These are phyloP conservation scores for Hypoxylon intermedium DNA, from an alignment of 495 filamentous ascomycete species.

Conservation along the genomic window DNA sequence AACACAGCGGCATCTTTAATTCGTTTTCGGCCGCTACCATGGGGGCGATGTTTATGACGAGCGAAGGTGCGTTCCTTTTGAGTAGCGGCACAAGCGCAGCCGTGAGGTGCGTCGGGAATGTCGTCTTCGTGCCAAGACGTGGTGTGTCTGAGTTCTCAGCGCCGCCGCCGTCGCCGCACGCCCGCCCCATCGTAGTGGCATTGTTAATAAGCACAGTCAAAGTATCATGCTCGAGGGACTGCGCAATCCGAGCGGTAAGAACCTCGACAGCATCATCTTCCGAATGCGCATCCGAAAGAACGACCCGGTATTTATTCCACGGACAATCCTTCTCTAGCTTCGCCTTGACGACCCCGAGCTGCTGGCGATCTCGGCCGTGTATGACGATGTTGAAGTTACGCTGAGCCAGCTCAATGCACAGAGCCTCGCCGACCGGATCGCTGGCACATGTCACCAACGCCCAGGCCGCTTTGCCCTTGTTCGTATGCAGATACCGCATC, in stretches of 20 bases:
- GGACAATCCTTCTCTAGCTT: background rate
- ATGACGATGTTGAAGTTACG: conserved; percentile 65
- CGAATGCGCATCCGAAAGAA: background rate
- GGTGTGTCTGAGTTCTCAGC: too few relatives aligned
- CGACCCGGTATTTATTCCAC: background rate
- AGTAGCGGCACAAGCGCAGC: conserved; percentile 22
- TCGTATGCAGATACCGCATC: conserved; percentile 35
- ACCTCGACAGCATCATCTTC: background rate
- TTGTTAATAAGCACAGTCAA: conserved; percentile 39
- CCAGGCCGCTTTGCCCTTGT: conserved; percentile 49
- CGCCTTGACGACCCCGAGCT: conserved; percentile 21
- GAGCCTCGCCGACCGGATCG: conserved; percentile 61
- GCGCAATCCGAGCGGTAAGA: background rate
- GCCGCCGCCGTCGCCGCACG: conserved; percentile 9
- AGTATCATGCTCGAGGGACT: background rate
- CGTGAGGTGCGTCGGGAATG: conserved; percentile 18
- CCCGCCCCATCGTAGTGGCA: background rate
- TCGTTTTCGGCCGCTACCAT: background rate
- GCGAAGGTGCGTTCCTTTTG: conserved; percentile 14
- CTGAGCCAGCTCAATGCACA: conserved; percentile 56
- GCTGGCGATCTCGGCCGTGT: conserved; percentile 55
- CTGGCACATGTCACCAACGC: conserved; percentile 64
- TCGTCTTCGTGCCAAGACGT: background rate
- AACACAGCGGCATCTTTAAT: background rate
- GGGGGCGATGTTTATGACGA: background rate